Conservation (phyloP, 2,329 filamentous ascomycete genomes). For the Graphiopsis chlorocephala region DNA sequence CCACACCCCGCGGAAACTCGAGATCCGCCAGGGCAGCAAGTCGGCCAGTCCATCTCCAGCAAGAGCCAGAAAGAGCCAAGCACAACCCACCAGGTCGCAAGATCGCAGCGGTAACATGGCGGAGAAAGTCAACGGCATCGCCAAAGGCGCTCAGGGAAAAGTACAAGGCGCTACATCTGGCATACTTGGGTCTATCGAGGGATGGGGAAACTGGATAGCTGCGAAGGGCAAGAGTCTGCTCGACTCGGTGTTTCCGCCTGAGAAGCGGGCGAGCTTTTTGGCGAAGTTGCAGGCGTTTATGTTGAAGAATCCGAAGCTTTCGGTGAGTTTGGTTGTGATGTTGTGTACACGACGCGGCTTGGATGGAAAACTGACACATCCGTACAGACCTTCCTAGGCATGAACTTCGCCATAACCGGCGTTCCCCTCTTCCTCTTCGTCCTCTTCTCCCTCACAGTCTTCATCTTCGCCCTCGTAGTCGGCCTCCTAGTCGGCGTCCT, state of each 20-base stretch:
- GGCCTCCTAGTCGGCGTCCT: constrained; percentile 55
- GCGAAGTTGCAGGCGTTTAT: constrained; percentile 57
- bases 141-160: constrained; percentile 27
- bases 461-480: constrained; percentile 60
- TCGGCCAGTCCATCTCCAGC: constrained; percentile 28
- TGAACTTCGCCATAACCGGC: constrained; percentile 63
- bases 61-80: constrained; percentile 16
- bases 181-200: constrained; percentile 30
- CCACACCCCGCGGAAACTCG: constrained; percentile 29
- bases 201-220: constrained; percentile 27
- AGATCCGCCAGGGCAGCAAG: constrained; percentile 22
- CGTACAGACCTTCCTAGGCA: constrained; percentile 63
- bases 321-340: constrained; percentile 51
- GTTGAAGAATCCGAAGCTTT: constrained; percentile 63
- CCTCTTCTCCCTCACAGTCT: constrained; percentile 61
- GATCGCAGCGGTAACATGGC: constrained; percentile 23
- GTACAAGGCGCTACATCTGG: constrained; percentile 28
- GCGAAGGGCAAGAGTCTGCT: constrained; percentile 38
- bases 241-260: constrained; percentile 57
- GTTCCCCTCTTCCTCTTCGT: constrained; percentile 68
- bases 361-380: constrained; percentile 15
- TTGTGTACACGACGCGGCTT: background rate
- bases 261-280: constrained; percentile 58
- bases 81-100: background rate
- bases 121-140: constrained; percentile 22